Evolutionary conservation across 176 grass and related monocot genomes (phyloP).

Genomic region (Thalia dealbata): DNA sequence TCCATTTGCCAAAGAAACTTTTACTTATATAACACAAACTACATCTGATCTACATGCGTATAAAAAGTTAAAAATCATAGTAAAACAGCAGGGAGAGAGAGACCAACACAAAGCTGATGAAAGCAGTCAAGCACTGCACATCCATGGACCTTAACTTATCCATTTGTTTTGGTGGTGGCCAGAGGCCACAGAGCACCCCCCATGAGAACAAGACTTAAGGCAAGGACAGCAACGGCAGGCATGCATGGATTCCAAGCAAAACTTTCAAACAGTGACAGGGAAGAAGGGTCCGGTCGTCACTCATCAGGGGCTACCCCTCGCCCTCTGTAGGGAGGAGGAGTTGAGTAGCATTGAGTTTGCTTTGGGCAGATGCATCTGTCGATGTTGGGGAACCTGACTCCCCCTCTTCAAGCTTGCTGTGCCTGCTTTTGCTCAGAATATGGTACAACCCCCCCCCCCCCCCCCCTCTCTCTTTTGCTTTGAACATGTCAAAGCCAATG

Average conservation of each 20-base stretch:
- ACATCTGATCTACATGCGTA: too few species aligned
- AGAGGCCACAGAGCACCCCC: background rate
- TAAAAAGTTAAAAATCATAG: too few species aligned
- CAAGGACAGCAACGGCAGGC: too few species aligned
- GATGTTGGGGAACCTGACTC: slow-evolving; percentile 10
- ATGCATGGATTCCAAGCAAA: background rate
- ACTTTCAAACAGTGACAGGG: background rate
- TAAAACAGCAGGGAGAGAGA: background rate
- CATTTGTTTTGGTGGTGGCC: background rate
- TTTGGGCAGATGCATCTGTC: background rate
- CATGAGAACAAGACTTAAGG: too few species aligned
- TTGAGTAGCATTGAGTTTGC: too few species aligned
- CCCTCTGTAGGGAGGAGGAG: too few species aligned
- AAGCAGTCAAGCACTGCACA: background rate
- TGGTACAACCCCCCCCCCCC: slow-evolving; percentile 7
- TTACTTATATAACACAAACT: too few species aligned
- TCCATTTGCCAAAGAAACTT: background rate
- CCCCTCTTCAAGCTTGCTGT: too few species aligned
- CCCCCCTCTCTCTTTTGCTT: slow-evolving; percentile 14
- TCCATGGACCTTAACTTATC: background rate
- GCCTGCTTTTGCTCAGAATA: background rate
- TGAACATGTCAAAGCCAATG: slow-evolving; percentile 1
- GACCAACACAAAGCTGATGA: background rate
- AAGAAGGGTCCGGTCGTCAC: background rate
- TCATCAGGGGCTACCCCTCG: too few species aligned